A percentile compares a stretch with the other conserved stretches of the same genome.
Evolutionary conservation across 352 stramenopile genomes (phyloP).

Genomic region (Pythium scleroteichum): DNA sequence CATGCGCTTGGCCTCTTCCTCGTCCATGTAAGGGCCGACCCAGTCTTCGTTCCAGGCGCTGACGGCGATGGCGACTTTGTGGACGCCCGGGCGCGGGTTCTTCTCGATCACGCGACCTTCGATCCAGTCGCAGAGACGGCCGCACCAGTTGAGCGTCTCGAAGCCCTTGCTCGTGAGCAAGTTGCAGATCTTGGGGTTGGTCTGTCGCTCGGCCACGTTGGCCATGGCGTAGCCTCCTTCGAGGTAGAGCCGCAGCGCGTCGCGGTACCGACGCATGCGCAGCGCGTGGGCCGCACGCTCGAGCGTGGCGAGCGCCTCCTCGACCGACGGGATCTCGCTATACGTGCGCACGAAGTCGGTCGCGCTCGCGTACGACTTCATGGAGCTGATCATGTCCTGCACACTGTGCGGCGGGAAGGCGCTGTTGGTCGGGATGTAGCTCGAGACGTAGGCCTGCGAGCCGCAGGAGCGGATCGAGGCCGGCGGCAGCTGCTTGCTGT

Average conservation of each 20-base stretch:
- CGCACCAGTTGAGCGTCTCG: slow-evolving; percentile 87
- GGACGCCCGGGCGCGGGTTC: slow-evolving; percentile 68
- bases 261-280: slow-evolving; percentile 61
- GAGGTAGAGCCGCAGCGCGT: slow-evolving; percentile 81
- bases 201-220: slow-evolving; percentile 76
- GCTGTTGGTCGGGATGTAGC: slow-evolving; percentile 66
- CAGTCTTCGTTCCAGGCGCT: slow-evolving; percentile 76
- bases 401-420: slow-evolving; percentile 60
- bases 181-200: slow-evolving; percentile 84
- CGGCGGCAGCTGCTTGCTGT: slow-evolving; percentile 58
- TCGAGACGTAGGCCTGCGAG: slow-evolving; percentile 75
- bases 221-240: slow-evolving; percentile 85
- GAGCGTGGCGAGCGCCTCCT: slow-evolving; percentile 74
- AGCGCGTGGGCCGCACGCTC: slow-evolving; percentile 69
- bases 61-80: slow-evolving; percentile 78
- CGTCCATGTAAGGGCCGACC: slow-evolving; percentile 64
- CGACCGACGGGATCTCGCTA: slow-evolving; percentile 70
- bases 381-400: slow-evolving; percentile 76
- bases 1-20: slow-evolving; percentile 72
- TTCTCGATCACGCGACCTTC: slow-evolving; percentile 79
- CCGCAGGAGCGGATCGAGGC: slow-evolving; percentile 71
- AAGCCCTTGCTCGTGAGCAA: slow-evolving; percentile 84
- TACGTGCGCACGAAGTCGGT: slow-evolving; percentile 76
- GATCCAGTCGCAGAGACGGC: slow-evolving; percentile 79
- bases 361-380: slow-evolving; percentile 75